Evolutionary conservation across 805 yeast species (phyloP).

Genomic region (Zygosaccharomyces bailii): DNA sequence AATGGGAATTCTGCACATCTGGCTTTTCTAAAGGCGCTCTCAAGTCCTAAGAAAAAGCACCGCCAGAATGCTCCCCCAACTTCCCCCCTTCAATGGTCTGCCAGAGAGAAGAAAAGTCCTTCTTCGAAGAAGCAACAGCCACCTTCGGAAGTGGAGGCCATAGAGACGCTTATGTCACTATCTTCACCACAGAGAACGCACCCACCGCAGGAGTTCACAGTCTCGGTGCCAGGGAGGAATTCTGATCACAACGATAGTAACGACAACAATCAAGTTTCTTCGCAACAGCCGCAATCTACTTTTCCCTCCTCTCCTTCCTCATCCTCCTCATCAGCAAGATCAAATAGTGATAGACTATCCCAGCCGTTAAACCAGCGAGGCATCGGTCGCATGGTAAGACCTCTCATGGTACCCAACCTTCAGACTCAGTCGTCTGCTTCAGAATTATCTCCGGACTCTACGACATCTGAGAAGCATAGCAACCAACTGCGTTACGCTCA

Average conservation of each 20-base stretch:
- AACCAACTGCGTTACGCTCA: slow-evolving; percentile 11
- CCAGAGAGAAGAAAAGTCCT: slow-evolving; percentile 6
- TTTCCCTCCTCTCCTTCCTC: slow-evolving; percentile 17
- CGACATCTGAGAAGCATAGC: slow-evolving; percentile 10
- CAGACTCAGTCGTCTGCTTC: slow-evolving; percentile 16
- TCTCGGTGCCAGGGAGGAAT: slow-evolving; percentile 13
- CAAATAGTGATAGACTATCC: slow-evolving; percentile 5
- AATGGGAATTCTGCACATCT: slow-evolving; percentile 39
- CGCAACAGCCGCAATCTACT: neutral
- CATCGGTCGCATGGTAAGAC: slow-evolving; percentile 8
- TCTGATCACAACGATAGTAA: neutral
- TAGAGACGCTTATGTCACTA: slow-evolving; percentile 42
- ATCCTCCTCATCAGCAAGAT: slow-evolving; percentile 12
- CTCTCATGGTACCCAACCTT: slow-evolving; percentile 13
- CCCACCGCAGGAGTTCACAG: slow-evolving; percentile 17
- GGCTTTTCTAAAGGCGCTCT: slow-evolving; percentile 40
- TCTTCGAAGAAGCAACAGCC: slow-evolving; percentile 13
- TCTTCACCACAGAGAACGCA: slow-evolving; percentile 36
- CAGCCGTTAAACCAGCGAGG: slow-evolving; percentile 1
- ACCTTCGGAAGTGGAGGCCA: slow-evolving; percentile 40
- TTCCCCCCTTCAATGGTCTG: slow-evolving; percentile 17
- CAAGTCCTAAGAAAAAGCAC: slow-evolving; percentile 34
- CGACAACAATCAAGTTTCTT: neutral
- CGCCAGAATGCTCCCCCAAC: slow-evolving; percentile 11
- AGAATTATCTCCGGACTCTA: slow-evolving; percentile 13